A percentile compares a stretch with the other conserved stretches of the same genome.
phyloP scores from a whole-genome alignment of 495 filamentous ascomycete genomes.

The Penicillium longicatenatum region DNA sequence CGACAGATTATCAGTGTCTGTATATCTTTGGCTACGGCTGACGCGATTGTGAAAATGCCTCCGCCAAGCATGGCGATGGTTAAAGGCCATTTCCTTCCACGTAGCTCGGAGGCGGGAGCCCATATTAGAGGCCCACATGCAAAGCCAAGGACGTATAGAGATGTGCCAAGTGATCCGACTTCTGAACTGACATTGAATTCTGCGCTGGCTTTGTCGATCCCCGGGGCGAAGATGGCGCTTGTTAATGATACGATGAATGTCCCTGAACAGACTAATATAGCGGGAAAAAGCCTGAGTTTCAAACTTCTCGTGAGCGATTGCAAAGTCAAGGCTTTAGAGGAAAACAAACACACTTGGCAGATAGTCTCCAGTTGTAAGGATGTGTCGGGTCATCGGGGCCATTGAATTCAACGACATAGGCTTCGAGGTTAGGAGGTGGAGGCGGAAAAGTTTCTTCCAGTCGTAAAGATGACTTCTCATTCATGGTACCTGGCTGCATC shows the following conservation, averaged over 20 bases:
- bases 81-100: conserved; percentile 61
- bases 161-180: conserved; percentile 54
- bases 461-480: conserved; percentile 27
- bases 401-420: conserved; percentile 57
- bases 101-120: conserved; percentile 76
- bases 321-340: not conserved
- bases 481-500: conserved; percentile 1
- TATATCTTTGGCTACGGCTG: conserved; percentile 58
- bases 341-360: conserved; percentile 27
- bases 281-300: conserved; percentile 25
- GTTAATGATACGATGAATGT: conserved; percentile 56
- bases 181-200: conserved; percentile 50
- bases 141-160: conserved; percentile 57
- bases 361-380: conserved; percentile 53
- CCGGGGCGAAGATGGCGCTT: conserved; percentile 57
- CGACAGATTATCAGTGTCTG: conserved; percentile 55
- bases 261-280: conserved; percentile 44
- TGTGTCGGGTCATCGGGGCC: conserved; percentile 51
- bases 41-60: conserved; percentile 56
- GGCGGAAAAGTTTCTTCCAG: conserved; percentile 47
- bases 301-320: not conserved
- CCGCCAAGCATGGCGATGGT: conserved; percentile 53
- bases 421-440: conserved; percentile 36
- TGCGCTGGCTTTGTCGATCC: conserved; percentile 41
- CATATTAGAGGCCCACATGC: conserved; percentile 57